phyloP scores from a whole-genome alignment of 1,284 basidiomycete species.

The Cystobasidium sp. region DNA sequence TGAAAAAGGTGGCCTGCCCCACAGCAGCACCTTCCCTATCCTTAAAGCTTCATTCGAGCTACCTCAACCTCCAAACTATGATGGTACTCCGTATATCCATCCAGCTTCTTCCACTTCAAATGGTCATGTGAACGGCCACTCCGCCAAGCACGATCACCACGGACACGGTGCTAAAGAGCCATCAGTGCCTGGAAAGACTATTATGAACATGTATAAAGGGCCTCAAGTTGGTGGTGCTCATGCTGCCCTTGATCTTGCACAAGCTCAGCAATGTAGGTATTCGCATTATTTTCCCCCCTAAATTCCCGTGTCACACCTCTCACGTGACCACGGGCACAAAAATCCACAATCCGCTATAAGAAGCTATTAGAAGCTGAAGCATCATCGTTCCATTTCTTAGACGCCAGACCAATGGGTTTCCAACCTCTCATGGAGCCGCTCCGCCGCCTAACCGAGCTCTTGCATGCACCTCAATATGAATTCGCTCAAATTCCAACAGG shows the following conservation, averaged over 20 bases:
- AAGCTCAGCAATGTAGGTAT: conserved; percentile 40
- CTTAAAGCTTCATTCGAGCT: conserved; percentile 32
- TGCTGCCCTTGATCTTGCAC: conserved; percentile 38
- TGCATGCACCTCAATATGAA: conserved; percentile 70
- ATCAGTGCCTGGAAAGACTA: conserved; percentile 21
- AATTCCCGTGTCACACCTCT: neutral
- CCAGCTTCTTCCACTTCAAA: neutral
- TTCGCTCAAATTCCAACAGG: conserved; percentile 69
- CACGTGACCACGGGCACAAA: too few species aligned
- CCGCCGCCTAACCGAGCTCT: conserved; percentile 65
- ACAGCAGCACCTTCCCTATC: conserved; percentile 33
- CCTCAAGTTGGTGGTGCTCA: conserved; percentile 26
- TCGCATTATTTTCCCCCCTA: neutral
- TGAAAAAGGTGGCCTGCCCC: neutral
- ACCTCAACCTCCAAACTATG: conserved; percentile 41
- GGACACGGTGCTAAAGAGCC: conserved; percentile 20
- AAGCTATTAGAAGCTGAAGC: conserved; percentile 40
- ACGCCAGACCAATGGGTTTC: conserved; percentile 58
- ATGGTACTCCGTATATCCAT: conserved; percentile 33
- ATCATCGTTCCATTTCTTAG: conserved; percentile 57
- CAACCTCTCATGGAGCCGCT: conserved; percentile 64
- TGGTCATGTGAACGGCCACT: neutral
- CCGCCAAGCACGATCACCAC: conserved; percentile 19
- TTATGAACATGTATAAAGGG: conserved; percentile 41
- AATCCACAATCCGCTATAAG: too few species aligned